Evolutionary conservation across 768 basidiomycete genomes (phyloP), one percentile per base, ranked within the genome.

Genomic region (Austroboletus eburneus): DNA sequence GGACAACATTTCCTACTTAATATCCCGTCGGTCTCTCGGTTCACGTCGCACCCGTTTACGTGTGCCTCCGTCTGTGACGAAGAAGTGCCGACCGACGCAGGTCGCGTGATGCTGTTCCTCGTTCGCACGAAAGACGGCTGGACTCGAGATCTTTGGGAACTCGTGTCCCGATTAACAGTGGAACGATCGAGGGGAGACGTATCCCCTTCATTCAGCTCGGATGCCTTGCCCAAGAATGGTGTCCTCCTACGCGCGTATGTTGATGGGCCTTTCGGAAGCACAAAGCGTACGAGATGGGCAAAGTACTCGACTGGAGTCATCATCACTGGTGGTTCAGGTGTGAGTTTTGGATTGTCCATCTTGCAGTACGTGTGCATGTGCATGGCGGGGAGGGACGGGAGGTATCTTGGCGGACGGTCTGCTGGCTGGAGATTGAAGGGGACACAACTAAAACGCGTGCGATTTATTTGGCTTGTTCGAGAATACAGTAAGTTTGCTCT

Each of bases 1-100:
- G 88, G 87, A n/a, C 88, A 90, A 62, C 83, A 87, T 62, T 80
- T 89, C 55, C 71, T 85, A 20, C 70, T 91, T 49, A 77, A 71
- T 42, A 71, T 88, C 17, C 87, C 88, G 0, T 73, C 74, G 24
- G 69, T 91, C 22, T 81, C 81, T 3, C 69, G 66, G 27, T 70
- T 82, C 56, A 75, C 78, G 21, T 74, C 77, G 4, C 87, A 90
- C 56, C 87, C 87, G 3, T 90, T 88, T 64, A 88, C 88, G 0
- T 78, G 77, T 49, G 79, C 78, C 20, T 79, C 79, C 27, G 68
- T 81, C 23, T 80, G 76, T 52, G 80, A 83, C 45, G 67, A 69
- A 42, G 65, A 72, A 52, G 67, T 67, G 3, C 61, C 59, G 6
- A 63, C 66, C n/a, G 70, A 74, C 39, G 69, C 70, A 34, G 80